phyloP scores from a whole-genome alignment of 2,329 filamentous ascomycete genomes.

The Alternaria sp. region DNA sequence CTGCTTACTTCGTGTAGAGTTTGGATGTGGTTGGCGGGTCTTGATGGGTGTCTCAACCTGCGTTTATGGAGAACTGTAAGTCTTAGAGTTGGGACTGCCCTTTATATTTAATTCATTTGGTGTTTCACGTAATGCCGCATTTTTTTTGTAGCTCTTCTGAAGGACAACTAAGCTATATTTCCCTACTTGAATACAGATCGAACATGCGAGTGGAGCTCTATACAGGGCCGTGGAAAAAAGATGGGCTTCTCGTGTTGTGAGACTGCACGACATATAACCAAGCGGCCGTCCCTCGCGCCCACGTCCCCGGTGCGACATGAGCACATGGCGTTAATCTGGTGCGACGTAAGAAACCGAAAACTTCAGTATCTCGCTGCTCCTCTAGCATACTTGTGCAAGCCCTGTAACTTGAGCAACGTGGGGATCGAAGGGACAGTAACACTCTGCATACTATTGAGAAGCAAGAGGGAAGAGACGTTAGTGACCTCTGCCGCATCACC shows the following conservation, averaged over 20 bases:
- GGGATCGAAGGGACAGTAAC: background rate
- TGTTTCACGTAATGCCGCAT: too few species aligned
- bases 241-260: conserved; percentile 11
- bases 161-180: background rate
- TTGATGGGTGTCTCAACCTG: background rate
- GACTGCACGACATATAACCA: conserved; percentile 18
- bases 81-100: too few species aligned
- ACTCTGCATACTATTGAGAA: background rate
- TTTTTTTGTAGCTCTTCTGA: background rate
- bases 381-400: background rate
- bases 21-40: background rate
- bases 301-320: conserved; percentile 5
- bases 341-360: conserved; percentile 2
- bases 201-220: background rate
- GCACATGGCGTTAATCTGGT: conserved; percentile 22
- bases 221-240: background rate
- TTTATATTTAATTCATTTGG: too few species aligned
- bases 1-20: background rate
- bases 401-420: background rate
- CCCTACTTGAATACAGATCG: background rate
- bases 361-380: background rate
- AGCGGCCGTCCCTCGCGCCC: background rate
- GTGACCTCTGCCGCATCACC: background rate
- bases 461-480: background rate
- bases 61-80: too few species aligned